Percentiles rank a stretch among this genome's conserved stretches.
phyloP scores from a whole-genome alignment of 495 filamentous ascomycete species.

The Talaromyces adpressus region DNA sequence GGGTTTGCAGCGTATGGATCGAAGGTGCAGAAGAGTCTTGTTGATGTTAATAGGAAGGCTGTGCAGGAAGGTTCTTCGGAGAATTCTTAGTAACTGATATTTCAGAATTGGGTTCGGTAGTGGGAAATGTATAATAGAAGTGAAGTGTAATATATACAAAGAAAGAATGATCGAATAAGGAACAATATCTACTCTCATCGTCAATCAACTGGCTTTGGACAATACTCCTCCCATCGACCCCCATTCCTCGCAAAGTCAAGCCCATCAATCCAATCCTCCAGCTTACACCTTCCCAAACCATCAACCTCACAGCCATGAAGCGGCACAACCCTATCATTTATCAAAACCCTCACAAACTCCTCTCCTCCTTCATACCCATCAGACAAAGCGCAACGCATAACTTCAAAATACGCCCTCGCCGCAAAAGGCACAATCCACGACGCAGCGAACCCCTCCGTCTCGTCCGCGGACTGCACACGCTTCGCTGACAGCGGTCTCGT shows the following conservation, averaged over 20 bases:
- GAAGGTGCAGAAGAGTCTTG: conserved; percentile 5
- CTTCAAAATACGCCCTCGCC: conserved; percentile 72
- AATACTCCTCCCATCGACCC: conserved; percentile 68
- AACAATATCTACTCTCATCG: background rate
- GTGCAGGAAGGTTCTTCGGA: background rate
- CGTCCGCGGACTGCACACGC: conserved; percentile 31
- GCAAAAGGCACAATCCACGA: conserved; percentile 77
- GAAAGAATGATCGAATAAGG: background rate
- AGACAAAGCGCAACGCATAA: conserved; percentile 57
- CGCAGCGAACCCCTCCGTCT: conserved; percentile 55
- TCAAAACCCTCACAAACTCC: conserved; percentile 65
- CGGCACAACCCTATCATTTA: conserved; percentile 76
- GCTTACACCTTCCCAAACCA: conserved; percentile 55
- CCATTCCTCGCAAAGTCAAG: conserved; percentile 61
- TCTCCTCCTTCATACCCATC: conserved; percentile 16
- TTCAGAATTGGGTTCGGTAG: background rate
- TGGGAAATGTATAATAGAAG: conserved; percentile 1
- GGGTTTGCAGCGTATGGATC: background rate
- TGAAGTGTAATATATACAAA: background rate
- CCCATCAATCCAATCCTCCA: conserved; percentile 60
- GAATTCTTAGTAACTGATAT: background rate
- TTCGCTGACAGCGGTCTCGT: conserved; percentile 43
- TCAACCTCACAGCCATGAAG: conserved; percentile 63
- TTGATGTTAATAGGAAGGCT: background rate
- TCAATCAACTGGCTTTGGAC: background rate